Base-by-base conservation (phyloP, 1,139 yeast genomes). In the Wickerhamomyces sp. region DNA sequence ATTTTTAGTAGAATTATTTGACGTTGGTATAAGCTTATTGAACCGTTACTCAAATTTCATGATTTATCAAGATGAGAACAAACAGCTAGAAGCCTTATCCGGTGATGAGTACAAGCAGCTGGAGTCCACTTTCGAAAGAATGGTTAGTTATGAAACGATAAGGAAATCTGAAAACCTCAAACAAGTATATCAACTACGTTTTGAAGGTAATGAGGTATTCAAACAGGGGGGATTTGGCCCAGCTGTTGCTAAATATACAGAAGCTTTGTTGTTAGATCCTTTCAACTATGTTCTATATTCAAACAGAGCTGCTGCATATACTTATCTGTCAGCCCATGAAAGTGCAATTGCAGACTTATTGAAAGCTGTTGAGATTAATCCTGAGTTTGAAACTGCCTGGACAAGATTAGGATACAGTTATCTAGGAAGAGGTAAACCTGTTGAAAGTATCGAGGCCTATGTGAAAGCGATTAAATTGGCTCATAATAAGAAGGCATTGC, bases 251-350 rank as follows among this genome's bases (percentile, higher is more conserved):
- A 51, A 46, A 31, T 66, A 64, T 43, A 63, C 70, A 0, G 56
- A 59, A 37, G 68, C 65, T 3, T 33, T 66, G 5, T 37, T 49
- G 7, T 36, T 51, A 5, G 61, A 59, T 28, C 66, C 68, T n/a
- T 34, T 44, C 3, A 55, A 59, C 22, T 55, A 54, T 36, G 52
- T 61, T 4, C 31, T 65, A 5, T 57, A 58, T 28, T 61, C 64
- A 16, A 64, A 64, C 45, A 51, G 71, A 36, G 67, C 67, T 4
- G 68, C 69, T 3, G 60, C 64, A 8, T 59, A 57, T 35, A 59
- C 64, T 14, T 54, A 56, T 26, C 41, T 63, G 36, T 63, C 60
- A 27, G 47, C 59, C 13, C 51, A 54, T 39, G 58, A 59, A 4
- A 60, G 57, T 30, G 68, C 70, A 1, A 57, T 59, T 25, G 45